Evolutionary conservation across 1,139 yeast genomes (phyloP), one percentile per base, ranked within the genome.

Genomic region (Martiniozyma asiatica): DNA sequence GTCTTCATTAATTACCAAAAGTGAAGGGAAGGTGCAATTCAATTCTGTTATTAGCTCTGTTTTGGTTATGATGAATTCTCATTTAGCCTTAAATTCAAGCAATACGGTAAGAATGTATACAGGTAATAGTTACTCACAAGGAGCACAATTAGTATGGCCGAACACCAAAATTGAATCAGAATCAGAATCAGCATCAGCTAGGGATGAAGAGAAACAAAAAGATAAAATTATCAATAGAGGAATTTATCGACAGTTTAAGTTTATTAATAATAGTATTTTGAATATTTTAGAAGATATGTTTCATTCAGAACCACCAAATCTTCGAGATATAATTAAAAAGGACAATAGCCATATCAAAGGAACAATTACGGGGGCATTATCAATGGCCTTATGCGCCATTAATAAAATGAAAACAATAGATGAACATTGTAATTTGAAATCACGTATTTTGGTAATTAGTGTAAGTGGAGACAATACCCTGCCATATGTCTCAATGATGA

Each of bases 401-500:
- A 82, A 84, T 52, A 67, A 89, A 35, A 59, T 73, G 49, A 62
- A 71, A 21, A 65, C 62, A 17, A 53, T 64, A 7, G 76, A 69
- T 36, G 73, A 60, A 14, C 59, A 70, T 14, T 52, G 72, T 2
- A 35, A 36, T 14, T 58, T 80, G 54, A 75, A 75, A 41, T 71
- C 94, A 0, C 59, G 96, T 31, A 64, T 89, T 8, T 53, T 92
- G 40, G 69, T 85, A 6, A 63, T 89, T 3, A 76, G 82, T 33
- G 77, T 80, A 13, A 74, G 78, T 39, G 85, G 77, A 39, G 92
- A 84, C 43, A 73, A 75, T 34, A 73, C 84, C 14, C 61, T 84
- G 32, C 82, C 82, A 37, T 92, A 92, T 53, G 82, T 89, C 25
- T 82, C 97, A 4, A 75, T 85, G 28, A 92, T 92, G 98, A 92